Evolutionary conservation across 1,284 basidiomycete genomes (phyloP), one percentile per base, ranked within the genome.

Genomic region (Vanrija sp.): DNA sequence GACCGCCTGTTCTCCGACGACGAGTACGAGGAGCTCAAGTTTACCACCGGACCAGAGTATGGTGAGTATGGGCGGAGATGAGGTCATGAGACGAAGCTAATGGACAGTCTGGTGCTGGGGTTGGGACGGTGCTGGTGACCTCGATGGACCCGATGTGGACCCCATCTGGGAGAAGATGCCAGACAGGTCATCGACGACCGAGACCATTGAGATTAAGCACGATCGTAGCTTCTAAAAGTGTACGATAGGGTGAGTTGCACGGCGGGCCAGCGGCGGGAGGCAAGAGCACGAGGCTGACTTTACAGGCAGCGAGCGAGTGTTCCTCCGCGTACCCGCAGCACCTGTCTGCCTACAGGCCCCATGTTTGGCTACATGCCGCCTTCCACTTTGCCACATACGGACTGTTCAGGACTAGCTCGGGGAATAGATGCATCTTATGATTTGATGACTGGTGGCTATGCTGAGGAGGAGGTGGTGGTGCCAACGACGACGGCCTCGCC

Each of bases 41-140:
- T 96, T 74, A 72, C 80, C 25, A 81, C 86, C 5, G 91, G 92
- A 8, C 93, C 93, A n/a, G 83, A 87, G 58, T 82, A 88, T 65
- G 92, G 92, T 94, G 58, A 64, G 89, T 76, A 8, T 26, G 39
- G 28, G 21, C 21, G 21, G 21, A 23, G 3, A 29, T 8, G 8
- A 14, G 16, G 14, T 23, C 21, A 21, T 10, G 46, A 23, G n/a
- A 9, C 38, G 12, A 15, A 26, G 46, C 25, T 26, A 5, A 10
- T 50, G 49, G 3, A 25, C 71, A 93, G 92, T 95, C 8, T 96
- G 92, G 92, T 96, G 92, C 73, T 96, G 93, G 93, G 93, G 93
- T 21, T 97, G 93, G 93, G 93, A 97, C 70, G 93, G 93, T 38
- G 93, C 93, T 3, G 93, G 93, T 45, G 93, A 96, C 71, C 81